Base-by-base conservation (phyloP, 2,329 filamentous ascomycete species). In the Pezicula rhizophila region DNA sequence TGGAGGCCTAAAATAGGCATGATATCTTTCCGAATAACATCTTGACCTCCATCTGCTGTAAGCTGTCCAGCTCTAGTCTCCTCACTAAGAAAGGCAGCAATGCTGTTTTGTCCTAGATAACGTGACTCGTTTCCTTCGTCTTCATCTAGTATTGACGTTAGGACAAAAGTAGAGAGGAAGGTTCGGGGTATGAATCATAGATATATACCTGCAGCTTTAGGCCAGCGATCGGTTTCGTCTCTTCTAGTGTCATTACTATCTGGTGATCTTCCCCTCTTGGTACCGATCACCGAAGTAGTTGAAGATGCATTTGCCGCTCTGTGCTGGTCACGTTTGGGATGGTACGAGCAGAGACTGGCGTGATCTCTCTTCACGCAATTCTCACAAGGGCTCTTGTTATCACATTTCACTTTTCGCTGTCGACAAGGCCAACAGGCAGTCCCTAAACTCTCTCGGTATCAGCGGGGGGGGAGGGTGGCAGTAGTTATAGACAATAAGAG, bases 321-420 rank as follows among this genome's bases (percentile, higher is more conserved):
- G 25, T 74, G 69, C 11, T 20, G n/a, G 25, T 42, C 40, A 7
- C 25, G 20, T 61, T 84, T 84, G 12, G 81, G 81, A 61, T 84
- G 84, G 67, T 84, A 84, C 25, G 79, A 84, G 61, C 81, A 85
- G 45, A 85, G 69, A 64, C 78, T 74, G 2, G 80, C 74, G 57
- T 85, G 81, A 51, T 84, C 80, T 47, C 81, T 70, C 68, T 83
- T 84, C 60, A 82, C 75, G 60, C 81, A 85, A 61, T 85, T 85
- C 60, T 84, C 80, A 64, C 81, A 85, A 1, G 81, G 81, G 60
- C 82, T 76, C 63, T 83, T 80, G 64, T 84, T 84, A 68, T 84
- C 80, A 63, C 81, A 85, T 67, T 84, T 84, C 37, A 85, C 81
- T 66, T 85, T 84, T 55, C 81, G 74, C 64, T 84, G 81, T 41